A percentile compares a stretch with the other conserved stretches of the same genome.
Conservation (phyloP, 768 basidiomycete genomes). For the Lactarius trivialis region DNA sequence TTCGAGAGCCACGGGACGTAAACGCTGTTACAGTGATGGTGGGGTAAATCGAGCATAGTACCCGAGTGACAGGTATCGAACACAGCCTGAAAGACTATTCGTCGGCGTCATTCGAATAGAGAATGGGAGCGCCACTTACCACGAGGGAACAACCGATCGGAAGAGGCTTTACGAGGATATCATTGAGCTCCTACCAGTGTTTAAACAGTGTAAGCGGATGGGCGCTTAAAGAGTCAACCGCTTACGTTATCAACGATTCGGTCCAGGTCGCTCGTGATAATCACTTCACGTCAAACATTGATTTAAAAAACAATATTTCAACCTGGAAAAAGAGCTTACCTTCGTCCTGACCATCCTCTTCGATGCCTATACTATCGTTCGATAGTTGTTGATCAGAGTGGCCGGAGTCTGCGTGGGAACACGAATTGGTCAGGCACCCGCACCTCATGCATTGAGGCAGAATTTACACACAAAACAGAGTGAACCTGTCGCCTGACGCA, state of each 20-base stretch:
- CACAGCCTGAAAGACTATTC: slow-evolving; percentile 6
- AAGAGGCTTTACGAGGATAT: slow-evolving; percentile 20
- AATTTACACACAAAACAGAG: slow-evolving; percentile 26
- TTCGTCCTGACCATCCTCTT: slow-evolving; percentile 26
- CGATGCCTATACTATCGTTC: background rate
- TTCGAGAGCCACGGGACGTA: slow-evolving; percentile 23
- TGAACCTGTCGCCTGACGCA: slow-evolving; percentile 24
- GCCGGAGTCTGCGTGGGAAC: slow-evolving; percentile 22
- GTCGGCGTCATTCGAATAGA: background rate
- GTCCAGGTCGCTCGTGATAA: slow-evolving; percentile 12
- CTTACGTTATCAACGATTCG: slow-evolving; percentile 26
- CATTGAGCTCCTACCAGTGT: slow-evolving; percentile 21
- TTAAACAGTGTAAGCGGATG: background rate
- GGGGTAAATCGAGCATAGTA: slow-evolving; percentile 24
- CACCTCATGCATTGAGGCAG: too few species aligned
- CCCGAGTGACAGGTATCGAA: slow-evolving; percentile 26
- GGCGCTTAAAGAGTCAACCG: background rate
- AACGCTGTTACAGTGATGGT: slow-evolving; percentile 23
- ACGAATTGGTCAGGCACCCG: background rate
- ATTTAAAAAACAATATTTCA: background rate
- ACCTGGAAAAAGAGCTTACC: slow-evolving; percentile 2
- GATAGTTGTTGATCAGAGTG: slow-evolving; percentile 25
- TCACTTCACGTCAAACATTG: background rate
- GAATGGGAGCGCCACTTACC: background rate
- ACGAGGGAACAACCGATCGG: slow-evolving; percentile 14